These are phyloP conservation scores for Gliomastix tumulicola DNA, from an alignment of 2,329 filamentous ascomycete genomes.

Conservation along the genomic window DNA sequence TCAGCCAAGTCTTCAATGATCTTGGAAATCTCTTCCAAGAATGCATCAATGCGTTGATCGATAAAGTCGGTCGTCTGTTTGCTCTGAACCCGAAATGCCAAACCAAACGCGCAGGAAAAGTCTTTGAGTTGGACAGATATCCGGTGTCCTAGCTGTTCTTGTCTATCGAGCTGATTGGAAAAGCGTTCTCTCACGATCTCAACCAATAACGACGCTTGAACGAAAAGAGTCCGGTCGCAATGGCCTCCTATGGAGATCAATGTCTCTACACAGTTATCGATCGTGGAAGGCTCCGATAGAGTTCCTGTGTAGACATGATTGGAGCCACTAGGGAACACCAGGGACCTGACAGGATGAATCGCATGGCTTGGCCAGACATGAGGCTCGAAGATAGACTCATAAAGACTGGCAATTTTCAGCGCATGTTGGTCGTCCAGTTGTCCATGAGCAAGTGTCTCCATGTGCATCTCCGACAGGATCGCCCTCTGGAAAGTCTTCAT, in stretches of 20 bases:
- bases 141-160: conserved; percentile 95
- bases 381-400: conserved; percentile 72
- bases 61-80: conserved; percentile 80
- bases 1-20: conserved; percentile 71
- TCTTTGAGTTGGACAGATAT: conserved; percentile 76
- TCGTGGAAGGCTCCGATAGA: conserved; percentile 79
- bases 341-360: conserved; percentile 70
- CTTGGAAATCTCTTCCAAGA: conserved; percentile 62
- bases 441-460: conserved; percentile 83
- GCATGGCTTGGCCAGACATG: conserved; percentile 67
- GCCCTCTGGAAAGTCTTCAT: conserved; percentile 74
- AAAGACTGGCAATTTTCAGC: conserved; percentile 72
- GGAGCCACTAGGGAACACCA: conserved; percentile 70
- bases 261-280: conserved; percentile 82
- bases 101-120: conserved; percentile 72
- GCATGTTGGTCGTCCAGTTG: conserved; percentile 95
- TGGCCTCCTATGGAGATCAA: conserved; percentile 65
- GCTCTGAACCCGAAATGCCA: conserved; percentile 88
- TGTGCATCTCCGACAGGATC: conserved; percentile 73
- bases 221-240: conserved; percentile 61
- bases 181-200: conserved; percentile 90
- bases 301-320: conserved; percentile 79
- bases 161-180: conserved; percentile 91
- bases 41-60: conserved; percentile 80
- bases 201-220: conserved; percentile 73